phyloP scores from a whole-genome alignment of 2,329 filamentous ascomycete species.

The Penicillium sp. region DNA sequence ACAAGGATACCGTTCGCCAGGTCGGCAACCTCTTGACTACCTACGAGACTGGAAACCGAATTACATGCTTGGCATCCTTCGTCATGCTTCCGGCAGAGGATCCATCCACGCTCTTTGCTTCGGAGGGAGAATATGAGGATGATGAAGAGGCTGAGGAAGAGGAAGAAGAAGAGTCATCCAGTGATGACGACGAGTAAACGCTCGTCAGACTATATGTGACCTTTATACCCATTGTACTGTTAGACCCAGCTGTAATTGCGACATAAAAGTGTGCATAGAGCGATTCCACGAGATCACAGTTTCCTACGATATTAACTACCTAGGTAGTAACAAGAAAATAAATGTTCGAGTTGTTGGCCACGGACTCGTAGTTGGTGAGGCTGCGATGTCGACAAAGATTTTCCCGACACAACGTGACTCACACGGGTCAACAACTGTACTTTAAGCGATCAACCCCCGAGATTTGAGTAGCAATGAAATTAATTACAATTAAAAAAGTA shows the following conservation, averaged over 20 bases:
- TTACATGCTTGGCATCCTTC: slow-evolving; percentile 84
- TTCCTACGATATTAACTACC: background rate
- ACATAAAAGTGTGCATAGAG: slow-evolving; percentile 5
- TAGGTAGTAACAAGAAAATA: too few relatives aligned
- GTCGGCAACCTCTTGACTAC: slow-evolving; percentile 67
- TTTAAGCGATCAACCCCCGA: background rate
- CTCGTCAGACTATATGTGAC: slow-evolving; percentile 7
- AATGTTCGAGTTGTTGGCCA: background rate
- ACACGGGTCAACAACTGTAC: background rate
- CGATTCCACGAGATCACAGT: background rate
- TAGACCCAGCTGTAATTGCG: slow-evolving; percentile 15
- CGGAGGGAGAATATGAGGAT: slow-evolving; percentile 46
- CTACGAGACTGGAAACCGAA: slow-evolving; percentile 80
- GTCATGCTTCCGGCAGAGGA: slow-evolving; percentile 64
- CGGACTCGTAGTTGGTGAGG: background rate
- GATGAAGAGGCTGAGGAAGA: slow-evolving; percentile 24
- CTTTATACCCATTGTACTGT: slow-evolving; percentile 26
- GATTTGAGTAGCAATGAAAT: background rate
- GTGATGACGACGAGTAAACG: slow-evolving; percentile 30
- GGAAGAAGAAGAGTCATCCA: slow-evolving; percentile 26
- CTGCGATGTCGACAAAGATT: background rate
- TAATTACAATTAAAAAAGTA: background rate
- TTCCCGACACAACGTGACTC: background rate
- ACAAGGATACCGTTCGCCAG: slow-evolving; percentile 32
- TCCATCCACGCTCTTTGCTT: slow-evolving; percentile 56